These are phyloP conservation scores for Aquilaria agallochum DNA, from an alignment of 441 rosid genomes.

Conservation along the genomic window DNA sequence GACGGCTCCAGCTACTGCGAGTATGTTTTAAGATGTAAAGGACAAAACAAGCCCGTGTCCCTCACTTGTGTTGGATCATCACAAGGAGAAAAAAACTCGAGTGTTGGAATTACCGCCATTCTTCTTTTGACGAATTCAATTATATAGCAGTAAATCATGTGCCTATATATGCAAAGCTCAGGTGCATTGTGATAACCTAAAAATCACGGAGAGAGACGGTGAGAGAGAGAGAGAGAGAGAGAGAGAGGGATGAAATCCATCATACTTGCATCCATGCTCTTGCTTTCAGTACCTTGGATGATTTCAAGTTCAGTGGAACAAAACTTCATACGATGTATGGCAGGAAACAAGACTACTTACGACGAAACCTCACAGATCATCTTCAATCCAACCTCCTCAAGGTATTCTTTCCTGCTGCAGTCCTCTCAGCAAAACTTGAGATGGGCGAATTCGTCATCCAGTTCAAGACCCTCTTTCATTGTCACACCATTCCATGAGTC, in stretches of 20 bases:
- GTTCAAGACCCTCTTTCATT: constrained; percentile 42
- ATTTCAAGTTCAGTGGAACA: constrained; percentile 23
- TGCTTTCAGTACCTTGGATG: constrained; percentile 21
- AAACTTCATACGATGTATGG: constrained; percentile 42
- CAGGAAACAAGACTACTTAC: constrained; percentile 19
- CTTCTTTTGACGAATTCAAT: background rate
- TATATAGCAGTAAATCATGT: too few relatives aligned
- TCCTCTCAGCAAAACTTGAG: constrained; percentile 54
- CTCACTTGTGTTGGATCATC: too few relatives aligned
- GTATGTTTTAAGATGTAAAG: background rate
- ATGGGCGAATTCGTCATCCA: constrained; percentile 28
- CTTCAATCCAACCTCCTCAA: constrained; percentile 33
- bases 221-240: background rate
- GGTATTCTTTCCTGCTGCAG: constrained; percentile 26
- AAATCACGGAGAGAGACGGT: background rate
- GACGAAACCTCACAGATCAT: constrained; percentile 32
- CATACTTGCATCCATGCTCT: constrained; percentile 11
- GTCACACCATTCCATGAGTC: constrained; percentile 51
- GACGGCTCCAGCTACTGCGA: too few relatives aligned
- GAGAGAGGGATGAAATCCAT: constrained; percentile 13
- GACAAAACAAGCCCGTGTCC: background rate
- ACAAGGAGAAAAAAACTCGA: background rate
- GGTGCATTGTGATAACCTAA: background rate
- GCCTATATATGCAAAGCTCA: constrained; percentile 1
- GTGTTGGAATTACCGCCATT: constrained; percentile 4